Conservation (phyloP, 257 asterid genomes). For the Solanum etuberosum region DNA sequence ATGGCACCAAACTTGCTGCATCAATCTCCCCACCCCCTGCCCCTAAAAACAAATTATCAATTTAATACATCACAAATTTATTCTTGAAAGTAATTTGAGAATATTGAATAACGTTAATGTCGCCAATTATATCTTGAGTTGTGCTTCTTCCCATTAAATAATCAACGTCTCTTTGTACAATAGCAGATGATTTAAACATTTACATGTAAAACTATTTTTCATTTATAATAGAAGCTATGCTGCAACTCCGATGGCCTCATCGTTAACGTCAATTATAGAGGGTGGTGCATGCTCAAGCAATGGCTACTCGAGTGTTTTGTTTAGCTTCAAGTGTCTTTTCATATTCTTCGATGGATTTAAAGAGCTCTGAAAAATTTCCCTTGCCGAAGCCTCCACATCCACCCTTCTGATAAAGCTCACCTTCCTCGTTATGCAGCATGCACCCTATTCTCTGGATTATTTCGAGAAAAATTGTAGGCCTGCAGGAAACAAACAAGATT, state of each 20-base stretch:
- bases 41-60: too few relatives aligned
- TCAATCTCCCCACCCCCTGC: too few relatives aligned
- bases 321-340: slow-evolving; percentile 83
- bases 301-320: not conserved
- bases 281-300: not conserved
- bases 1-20: not conserved
- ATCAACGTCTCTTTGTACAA: not conserved
- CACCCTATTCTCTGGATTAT: not conserved
- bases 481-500: not conserved
- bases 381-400: slow-evolving; percentile 98
- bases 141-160: not conserved
- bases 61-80: not conserved
- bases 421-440: slow-evolving; percentile 12
- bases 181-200: not conserved
- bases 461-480: not conserved
- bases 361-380: slow-evolving; percentile 91
- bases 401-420: slow-evolving; percentile 64
- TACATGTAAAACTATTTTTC: not conserved
- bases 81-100: not conserved
- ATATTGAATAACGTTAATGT: not conserved
- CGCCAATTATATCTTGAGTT: not conserved
- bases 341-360: slow-evolving; percentile 75
- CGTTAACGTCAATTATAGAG: not conserved
- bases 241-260: not conserved
- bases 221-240: not conserved